Percentiles rank a stretch among this genome's conserved stretches.
phyloP scores from a whole-genome alignment of 768 basidiomycete species.

The Lactarius psammicola region DNA sequence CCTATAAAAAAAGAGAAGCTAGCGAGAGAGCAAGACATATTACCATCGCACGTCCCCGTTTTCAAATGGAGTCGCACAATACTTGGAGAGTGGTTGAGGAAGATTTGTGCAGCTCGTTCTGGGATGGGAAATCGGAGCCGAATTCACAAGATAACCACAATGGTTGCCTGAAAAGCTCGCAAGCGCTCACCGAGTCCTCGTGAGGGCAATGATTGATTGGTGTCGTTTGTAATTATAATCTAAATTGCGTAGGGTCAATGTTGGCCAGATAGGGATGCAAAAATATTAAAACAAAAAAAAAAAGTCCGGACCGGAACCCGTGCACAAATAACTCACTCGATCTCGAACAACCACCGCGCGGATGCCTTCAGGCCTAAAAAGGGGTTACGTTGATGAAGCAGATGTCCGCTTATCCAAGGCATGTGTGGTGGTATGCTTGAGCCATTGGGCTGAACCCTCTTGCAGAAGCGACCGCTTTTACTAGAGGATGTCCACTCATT shows the following conservation, averaged over 20 bases:
- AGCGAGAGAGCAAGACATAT: not conserved
- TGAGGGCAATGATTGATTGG: not conserved
- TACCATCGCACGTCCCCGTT: slow-evolving; percentile 16
- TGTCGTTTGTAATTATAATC: not conserved
- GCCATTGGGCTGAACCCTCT: not conserved
- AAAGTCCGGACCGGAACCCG: not conserved
- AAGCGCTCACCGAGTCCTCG: not conserved
- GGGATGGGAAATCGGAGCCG: not conserved
- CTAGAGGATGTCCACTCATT: not conserved
- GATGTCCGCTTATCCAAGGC: slow-evolving; percentile 6
- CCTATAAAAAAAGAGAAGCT: slow-evolving; percentile 6
- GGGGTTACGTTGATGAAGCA: not conserved
- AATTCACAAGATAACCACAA: not conserved
- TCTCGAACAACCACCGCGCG: not conserved
- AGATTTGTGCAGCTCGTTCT: not conserved
- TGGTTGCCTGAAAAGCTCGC: not conserved
- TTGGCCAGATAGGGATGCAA: too few relatives aligned
- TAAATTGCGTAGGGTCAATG: not conserved
- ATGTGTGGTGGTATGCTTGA: not conserved
- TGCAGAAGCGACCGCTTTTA: not conserved
- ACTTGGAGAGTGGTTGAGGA: not conserved
- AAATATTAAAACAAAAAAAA: too few relatives aligned
- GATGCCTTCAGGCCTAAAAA: slow-evolving; percentile 18
- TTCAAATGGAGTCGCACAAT: not conserved
- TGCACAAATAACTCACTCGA: not conserved